A percentile compares a stretch with the other conserved stretches of the same genome.
These are phyloP conservation scores for Cyberlindnera maclurae DNA, from an alignment of 805 yeast genomes.

Conservation along the genomic window DNA sequence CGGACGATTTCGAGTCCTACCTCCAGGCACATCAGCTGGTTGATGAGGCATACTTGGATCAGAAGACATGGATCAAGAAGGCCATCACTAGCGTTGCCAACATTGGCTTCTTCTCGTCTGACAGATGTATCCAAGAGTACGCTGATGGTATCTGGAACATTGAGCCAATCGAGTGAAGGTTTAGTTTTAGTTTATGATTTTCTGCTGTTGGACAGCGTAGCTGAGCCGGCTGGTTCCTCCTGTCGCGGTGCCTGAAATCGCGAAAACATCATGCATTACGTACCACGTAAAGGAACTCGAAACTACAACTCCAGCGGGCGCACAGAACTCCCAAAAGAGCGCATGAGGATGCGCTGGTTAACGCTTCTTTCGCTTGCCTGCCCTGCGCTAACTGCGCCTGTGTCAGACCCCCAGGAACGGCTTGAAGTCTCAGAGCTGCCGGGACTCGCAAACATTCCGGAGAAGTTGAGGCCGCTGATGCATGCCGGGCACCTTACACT, in stretches of 20 bases:
- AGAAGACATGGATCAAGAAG: conserved; percentile 70
- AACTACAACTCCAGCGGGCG: too few relatives aligned
- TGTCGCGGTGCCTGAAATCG: too few relatives aligned
- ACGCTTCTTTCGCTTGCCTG: too few relatives aligned
- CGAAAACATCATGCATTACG: too few relatives aligned
- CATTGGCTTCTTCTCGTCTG: conserved; percentile 89
- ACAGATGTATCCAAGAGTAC: conserved; percentile 85
- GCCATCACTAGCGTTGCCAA: conserved; percentile 76
- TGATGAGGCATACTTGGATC: conserved; percentile 63
- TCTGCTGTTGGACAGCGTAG: background rate
- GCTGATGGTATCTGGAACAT: conserved; percentile 91
- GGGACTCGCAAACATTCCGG: conserved; percentile 15
- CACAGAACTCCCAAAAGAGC: too few relatives aligned
- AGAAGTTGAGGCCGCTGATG: conserved; percentile 31
- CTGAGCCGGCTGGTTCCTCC: too few relatives aligned
- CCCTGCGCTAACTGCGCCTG: conserved; percentile 9
- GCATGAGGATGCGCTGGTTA: too few relatives aligned
- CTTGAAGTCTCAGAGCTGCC: conserved; percentile 17
- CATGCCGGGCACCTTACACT: conserved; percentile 34
- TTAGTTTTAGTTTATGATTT: background rate
- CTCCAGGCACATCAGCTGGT: conserved; percentile 73
- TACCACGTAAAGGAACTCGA: too few relatives aligned
- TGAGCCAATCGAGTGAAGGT: conserved; percentile 47
- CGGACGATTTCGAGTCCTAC: conserved; percentile 85
- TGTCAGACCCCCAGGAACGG: conserved; percentile 11